Evolutionary conservation across 768 basidiomycete species (phyloP), one percentile per base, ranked within the genome.

Genomic region (Tricholoma terreum): DNA sequence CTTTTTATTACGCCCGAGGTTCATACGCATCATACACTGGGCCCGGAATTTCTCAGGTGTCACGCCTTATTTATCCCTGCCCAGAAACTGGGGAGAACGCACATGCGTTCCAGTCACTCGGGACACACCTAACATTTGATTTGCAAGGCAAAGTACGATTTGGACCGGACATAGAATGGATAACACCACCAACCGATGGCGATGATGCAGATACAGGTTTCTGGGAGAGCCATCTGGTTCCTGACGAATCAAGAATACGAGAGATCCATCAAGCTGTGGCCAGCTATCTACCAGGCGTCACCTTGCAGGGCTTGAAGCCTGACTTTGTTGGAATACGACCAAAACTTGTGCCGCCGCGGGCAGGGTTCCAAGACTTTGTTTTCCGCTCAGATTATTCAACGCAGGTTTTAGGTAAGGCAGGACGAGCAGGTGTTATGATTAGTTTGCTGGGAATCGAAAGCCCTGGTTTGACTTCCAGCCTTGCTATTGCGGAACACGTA

Each of bases 151-250:
- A 89, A 59, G 81, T 98, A 52, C 83, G 85, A 30, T 98, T 98
- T 70, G 96, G 96, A 0, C 96, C 96, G 4, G 93, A 98, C 66
- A 79, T 97, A 14, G 89, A 97, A 68, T 92, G 91, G 89, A 77
- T 97, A 63, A 75, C 80, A 2, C 84, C 86, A 2, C 80, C 81
- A 22, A 65, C 69, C 17, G 69, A 69, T 22, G 67, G 72, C 22
- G 59, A 77, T 35, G 70, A 79, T 55, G 77, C 79, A 17, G 81
- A 83, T 33, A 72, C 77, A 1, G 89, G 94, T 60, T 94, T 92
- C 66, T 97, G 94, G 94, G 76, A 71, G 21, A 73, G 74, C 38
- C 77, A 86, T 66, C 73, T 96, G 45, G 72, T 79, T 12, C 87
- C 87, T 2, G 82, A 84, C 54, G 87, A 84, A 15, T 81, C 81